Evolutionary conservation across 306 rosid genomes (phyloP).

Genomic region (barrel medic (Medicago truncatula)): DNA sequence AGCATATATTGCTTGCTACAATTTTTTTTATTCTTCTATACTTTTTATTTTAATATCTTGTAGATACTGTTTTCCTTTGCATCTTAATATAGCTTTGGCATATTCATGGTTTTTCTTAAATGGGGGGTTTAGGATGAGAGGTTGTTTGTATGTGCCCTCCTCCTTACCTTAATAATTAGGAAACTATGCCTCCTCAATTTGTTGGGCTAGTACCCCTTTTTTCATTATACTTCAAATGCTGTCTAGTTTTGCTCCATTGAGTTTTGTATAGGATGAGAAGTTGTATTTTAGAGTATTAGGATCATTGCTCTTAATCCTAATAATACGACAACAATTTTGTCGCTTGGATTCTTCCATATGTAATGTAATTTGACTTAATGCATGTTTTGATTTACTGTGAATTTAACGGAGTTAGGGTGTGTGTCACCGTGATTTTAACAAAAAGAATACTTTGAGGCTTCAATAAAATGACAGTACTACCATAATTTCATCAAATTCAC

Average conservation of each 20-base stretch:
- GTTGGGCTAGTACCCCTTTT: slow-evolving; percentile 39
- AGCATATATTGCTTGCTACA: slow-evolving; percentile 34
- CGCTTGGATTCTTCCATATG: background rate
- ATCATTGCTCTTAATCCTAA: slow-evolving; percentile 26
- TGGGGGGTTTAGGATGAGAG: slow-evolving; percentile 92
- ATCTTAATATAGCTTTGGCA: slow-evolving; percentile 32
- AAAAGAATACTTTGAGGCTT: background rate
- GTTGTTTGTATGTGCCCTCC: slow-evolving; percentile 92
- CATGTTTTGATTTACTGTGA: background rate
- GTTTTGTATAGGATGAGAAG: slow-evolving; percentile 42
- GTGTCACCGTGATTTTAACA: background rate
- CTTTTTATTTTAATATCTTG: slow-evolving; percentile 51
- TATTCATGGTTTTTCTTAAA: slow-evolving; percentile 34
- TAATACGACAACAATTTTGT: slow-evolving; percentile 3
- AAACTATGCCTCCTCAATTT: slow-evolving; percentile 39
- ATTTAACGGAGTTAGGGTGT: background rate
- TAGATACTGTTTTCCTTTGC: slow-evolving; percentile 49
- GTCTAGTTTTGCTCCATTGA: slow-evolving; percentile 38
- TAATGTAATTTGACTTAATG: background rate
- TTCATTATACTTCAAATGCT: slow-evolving; percentile 1
- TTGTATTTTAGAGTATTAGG: slow-evolving; percentile 45
- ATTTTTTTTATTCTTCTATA: slow-evolving; percentile 23
- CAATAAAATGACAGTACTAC: no score
- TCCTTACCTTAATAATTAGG: slow-evolving; percentile 63
- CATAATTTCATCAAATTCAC: background rate